phyloP scores from a whole-genome alignment of 1,284 basidiomycete genomes.

The Puccinia novopanici region DNA sequence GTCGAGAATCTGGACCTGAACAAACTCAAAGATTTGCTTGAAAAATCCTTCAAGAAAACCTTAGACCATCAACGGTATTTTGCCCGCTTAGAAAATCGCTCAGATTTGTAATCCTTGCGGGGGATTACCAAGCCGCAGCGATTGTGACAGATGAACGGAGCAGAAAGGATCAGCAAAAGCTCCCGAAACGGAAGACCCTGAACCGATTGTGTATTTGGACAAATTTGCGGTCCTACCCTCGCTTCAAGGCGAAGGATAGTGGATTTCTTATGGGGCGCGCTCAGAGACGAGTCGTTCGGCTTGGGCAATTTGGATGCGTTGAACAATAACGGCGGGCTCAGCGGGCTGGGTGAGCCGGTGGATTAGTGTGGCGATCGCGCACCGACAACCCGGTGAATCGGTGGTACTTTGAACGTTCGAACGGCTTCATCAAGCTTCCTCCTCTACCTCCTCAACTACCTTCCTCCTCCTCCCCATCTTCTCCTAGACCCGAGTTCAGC shows the following conservation, averaged over 20 bases:
- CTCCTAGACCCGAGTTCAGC: conserved; percentile 70
- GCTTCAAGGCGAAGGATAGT: conserved; percentile 96
- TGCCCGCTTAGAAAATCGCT: conserved; percentile 72
- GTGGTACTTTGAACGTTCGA: conserved; percentile 97
- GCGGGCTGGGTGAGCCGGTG: conserved; percentile 81
- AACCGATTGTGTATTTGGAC: conserved; percentile 84
- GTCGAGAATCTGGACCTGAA: conserved; percentile 70
- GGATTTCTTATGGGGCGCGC: conserved; percentile 97
- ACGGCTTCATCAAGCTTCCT: conserved; percentile 77
- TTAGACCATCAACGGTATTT: conserved; percentile 79
- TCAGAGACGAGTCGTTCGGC: conserved; percentile 97
- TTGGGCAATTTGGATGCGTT: conserved; percentile 88
- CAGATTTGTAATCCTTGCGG: conserved; percentile 91
- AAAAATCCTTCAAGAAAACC: conserved; percentile 77
- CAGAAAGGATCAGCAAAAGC: conserved; percentile 49
- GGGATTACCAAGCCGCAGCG: conserved; percentile 93
- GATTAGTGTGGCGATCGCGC: conserved; percentile 94
- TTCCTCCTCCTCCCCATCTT: conserved; percentile 28
- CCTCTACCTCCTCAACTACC: conserved; percentile 52
- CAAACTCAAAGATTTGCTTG: conserved; percentile 78
- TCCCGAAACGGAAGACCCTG: conserved; percentile 53
- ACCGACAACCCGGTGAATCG: conserved; percentile 94
- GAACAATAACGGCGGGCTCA: conserved; percentile 84
- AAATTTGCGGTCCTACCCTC: conserved; percentile 95
- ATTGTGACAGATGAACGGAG: conserved; percentile 82